These are phyloP conservation scores for Diacronema lutheri DNA, from an alignment of 78 protist genomes.

Conservation along the genomic window DNA sequence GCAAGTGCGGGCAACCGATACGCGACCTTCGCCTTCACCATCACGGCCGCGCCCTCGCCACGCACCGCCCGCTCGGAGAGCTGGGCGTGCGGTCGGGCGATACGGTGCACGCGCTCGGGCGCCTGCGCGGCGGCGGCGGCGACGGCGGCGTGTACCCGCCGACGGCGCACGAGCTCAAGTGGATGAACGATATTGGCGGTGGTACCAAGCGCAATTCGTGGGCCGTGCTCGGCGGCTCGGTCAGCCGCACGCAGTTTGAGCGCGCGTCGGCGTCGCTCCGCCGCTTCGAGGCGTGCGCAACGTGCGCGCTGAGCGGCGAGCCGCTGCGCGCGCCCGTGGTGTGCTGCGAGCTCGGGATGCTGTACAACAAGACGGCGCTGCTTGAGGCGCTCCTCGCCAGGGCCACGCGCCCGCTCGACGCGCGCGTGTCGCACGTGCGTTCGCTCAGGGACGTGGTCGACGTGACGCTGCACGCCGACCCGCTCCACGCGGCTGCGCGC, in stretches of 20 bases:
- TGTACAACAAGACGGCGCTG: not conserved
- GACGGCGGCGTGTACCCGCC: conserved; percentile 17
- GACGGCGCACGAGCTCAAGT: not conserved
- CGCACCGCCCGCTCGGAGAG: too few relatives aligned
- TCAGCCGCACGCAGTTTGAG: not conserved
- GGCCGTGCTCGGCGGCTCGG: not conserved
- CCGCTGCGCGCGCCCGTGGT: not conserved
- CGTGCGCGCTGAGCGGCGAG: not conserved
- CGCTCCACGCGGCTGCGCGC: not conserved
- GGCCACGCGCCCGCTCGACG: too few relatives aligned
- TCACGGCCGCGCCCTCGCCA: too few relatives aligned
- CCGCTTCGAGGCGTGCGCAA: not conserved
- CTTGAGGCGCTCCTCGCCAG: not conserved
- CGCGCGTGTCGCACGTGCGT: not conserved
- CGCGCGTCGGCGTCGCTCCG: not conserved
- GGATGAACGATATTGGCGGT: not conserved
- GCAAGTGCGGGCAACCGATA: too few relatives aligned
- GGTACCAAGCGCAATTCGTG: too few relatives aligned
- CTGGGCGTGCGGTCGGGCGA: too few relatives aligned
- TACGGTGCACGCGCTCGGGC: not conserved
- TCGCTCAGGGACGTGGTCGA: not conserved
- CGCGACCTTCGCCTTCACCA: too few relatives aligned
- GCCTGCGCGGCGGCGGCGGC: conserved; percentile 19
- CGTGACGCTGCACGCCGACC: not conserved
- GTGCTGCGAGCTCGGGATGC: not conserved